Conservation (phyloP, 2,329 filamentous ascomycete species). For the Aspergillus felis region DNA sequence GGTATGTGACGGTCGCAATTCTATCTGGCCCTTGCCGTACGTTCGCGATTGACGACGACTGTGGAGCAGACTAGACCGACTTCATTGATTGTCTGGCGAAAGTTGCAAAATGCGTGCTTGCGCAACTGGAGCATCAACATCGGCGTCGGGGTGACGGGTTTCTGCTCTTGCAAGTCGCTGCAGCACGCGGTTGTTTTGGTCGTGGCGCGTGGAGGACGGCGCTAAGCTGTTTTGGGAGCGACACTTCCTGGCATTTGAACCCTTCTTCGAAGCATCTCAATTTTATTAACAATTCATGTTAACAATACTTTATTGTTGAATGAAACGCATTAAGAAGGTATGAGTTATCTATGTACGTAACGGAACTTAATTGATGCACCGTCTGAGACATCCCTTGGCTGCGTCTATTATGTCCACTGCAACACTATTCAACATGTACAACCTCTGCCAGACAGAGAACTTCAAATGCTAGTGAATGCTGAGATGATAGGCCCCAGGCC, state of each 20-base stretch:
- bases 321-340: neutral
- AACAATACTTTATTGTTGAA: neutral
- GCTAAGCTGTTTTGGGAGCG: slow-evolving; percentile 30
- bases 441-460: neutral
- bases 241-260: neutral
- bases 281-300: neutral
- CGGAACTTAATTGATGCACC: neutral
- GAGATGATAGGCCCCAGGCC: neutral
- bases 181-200: slow-evolving; percentile 41
- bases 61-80: neutral
- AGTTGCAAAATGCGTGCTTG: slow-evolving; percentile 11
- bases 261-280: neutral
- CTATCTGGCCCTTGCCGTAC: slow-evolving; percentile 3
- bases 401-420: neutral
- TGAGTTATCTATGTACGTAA: neutral
- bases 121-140: slow-evolving; percentile 12
- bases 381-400: neutral
- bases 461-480: neutral
- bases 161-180: slow-evolving; percentile 14
- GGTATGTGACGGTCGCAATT: slow-evolving; percentile 10
- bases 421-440: neutral
- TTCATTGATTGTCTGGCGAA: slow-evolving; percentile 1
- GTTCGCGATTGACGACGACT: slow-evolving; percentile 10
- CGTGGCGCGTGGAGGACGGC: slow-evolving; percentile 33
- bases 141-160: slow-evolving; percentile 15